Evolutionary conservation across 2,329 filamentous ascomycete species (phyloP).

Genomic region (Trichoderma sp.): DNA sequence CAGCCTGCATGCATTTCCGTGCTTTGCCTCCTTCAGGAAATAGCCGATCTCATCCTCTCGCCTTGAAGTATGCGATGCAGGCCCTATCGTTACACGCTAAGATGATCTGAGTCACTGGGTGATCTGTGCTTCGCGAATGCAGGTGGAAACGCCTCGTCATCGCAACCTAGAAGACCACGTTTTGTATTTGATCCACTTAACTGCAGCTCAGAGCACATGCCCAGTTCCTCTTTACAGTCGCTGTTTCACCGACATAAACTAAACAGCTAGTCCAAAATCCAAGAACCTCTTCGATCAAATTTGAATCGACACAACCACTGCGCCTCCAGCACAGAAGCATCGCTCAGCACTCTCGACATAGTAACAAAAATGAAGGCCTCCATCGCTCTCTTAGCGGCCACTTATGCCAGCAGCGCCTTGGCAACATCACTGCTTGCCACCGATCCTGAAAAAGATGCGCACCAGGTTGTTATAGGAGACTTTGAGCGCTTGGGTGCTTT

Average conservation of each 20-base stretch:
- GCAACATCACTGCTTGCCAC: not conserved
- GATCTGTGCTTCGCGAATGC: not conserved
- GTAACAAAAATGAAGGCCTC: slow-evolving; percentile 3
- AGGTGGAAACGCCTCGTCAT: not conserved
- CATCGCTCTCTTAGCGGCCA: slow-evolving; percentile 11
- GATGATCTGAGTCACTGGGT: not conserved
- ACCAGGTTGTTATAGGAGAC: not conserved
- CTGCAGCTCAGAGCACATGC: not conserved
- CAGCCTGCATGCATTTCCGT: not conserved
- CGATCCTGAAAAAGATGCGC: not conserved
- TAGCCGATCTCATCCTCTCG: not conserved
- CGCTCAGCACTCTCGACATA: not conserved
- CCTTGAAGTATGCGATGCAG: not conserved
- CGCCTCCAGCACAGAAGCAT: not conserved
- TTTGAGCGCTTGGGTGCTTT: not conserved
- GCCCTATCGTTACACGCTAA: not conserved
- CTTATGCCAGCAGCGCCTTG: not conserved
- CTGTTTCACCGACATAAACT: not conserved
- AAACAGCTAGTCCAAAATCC: not conserved
- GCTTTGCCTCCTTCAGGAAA: not conserved
- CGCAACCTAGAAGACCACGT: not conserved
- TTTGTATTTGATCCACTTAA: not conserved
- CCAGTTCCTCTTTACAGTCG: not conserved
- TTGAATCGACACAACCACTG: not conserved
- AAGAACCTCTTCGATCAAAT: not conserved